Base-by-base conservation (phyloP, 2,329 filamentous ascomycete genomes). In the Capronia epimyces region DNA sequence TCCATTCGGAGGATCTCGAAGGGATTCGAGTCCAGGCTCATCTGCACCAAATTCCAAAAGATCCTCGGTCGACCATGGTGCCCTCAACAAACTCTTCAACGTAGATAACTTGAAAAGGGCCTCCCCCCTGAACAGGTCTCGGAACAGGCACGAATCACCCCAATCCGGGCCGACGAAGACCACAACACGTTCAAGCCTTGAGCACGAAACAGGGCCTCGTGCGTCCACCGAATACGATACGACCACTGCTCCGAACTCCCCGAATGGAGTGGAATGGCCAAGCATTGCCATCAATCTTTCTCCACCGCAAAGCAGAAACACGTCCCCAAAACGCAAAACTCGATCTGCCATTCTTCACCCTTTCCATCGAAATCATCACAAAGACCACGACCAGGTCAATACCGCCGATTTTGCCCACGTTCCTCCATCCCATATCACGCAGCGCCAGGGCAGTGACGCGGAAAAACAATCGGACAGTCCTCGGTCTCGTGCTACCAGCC, bases 211-310 rank as follows among this genome's bases (percentile, higher is more conserved):
- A 34, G 36, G 32, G 45, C 60, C 61, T 43, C 59, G 67, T 43
- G 65, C 64, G 43, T 74, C 71, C 10, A 58, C 71, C 8, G 71
- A 75, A 32, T 72, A 68, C 27, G 74, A 66, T 64, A 75, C 53
- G 67, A 46, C 55, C 12, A 79, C 61, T 60, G 71, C 60, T 18
- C 66, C 70, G 6, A 69, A 64, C 46, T 70, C 71, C 25, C 70
- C 70, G 32, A 58, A 59, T 13, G 63, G 63, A 24, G 53, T 63
- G 1, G 73, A 78, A 25, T 75, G 84, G 45, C 80, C 81, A 3
- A 76, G 76, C 10, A 78, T 83, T 53, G 77, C 78, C 18, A 75
- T 79, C 57, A 82, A 86, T 50, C 65, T 85, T 7, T 86, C 84
- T 2, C 78, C 82, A 1, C 71, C 76, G 2, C 74, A 73, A 6